A percentile compares a stretch with the other conserved stretches of the same genome.
phyloP scores from a whole-genome alignment of 2,329 filamentous ascomycete genomes.

The Aspergillus felis region DNA sequence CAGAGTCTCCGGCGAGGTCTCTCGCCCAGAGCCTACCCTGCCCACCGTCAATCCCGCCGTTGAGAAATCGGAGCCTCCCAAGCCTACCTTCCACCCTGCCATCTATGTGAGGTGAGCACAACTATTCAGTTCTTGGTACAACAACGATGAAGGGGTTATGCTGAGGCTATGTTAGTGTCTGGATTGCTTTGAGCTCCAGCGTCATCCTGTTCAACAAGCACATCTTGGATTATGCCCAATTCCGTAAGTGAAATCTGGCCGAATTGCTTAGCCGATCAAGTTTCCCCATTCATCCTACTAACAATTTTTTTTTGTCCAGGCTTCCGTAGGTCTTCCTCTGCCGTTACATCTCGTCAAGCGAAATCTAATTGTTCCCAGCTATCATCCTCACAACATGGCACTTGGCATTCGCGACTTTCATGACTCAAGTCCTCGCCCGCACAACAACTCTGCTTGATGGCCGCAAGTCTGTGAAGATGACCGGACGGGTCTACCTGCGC shows the following conservation, averaged over 20 bases:
- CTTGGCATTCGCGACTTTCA: conserved; percentile 83
- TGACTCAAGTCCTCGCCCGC: conserved; percentile 89
- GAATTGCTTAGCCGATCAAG: neutral
- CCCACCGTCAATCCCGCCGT: conserved; percentile 74
- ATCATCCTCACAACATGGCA: conserved; percentile 91
- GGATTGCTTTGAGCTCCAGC: conserved; percentile 88
- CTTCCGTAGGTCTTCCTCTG: conserved; percentile 40
- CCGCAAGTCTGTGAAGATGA: conserved; percentile 96
- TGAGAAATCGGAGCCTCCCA: conserved; percentile 66
- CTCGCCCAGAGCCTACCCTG: conserved; percentile 51
- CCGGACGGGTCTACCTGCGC: conserved; percentile 82
- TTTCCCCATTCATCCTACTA: neutral
- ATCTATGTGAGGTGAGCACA: conserved; percentile 68
- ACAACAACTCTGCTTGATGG: conserved; percentile 89
- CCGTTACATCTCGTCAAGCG: neutral
- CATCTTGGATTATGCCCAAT: conserved; percentile 80
- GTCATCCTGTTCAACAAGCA: conserved; percentile 99
- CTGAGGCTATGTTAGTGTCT: conserved; percentile 57
- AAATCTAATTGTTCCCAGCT: conserved; percentile 22
- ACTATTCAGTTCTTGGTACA: neutral
- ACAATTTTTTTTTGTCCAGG: conserved; percentile 23
- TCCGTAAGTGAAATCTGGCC: conserved; percentile 56
- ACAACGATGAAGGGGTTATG: neutral
- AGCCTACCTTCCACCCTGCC: conserved; percentile 69
- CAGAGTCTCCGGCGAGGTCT: conserved; percentile 71